Base-by-base conservation (phyloP, 1,284 basidiomycete species). In the Phylloboletellus chloephorus region DNA sequence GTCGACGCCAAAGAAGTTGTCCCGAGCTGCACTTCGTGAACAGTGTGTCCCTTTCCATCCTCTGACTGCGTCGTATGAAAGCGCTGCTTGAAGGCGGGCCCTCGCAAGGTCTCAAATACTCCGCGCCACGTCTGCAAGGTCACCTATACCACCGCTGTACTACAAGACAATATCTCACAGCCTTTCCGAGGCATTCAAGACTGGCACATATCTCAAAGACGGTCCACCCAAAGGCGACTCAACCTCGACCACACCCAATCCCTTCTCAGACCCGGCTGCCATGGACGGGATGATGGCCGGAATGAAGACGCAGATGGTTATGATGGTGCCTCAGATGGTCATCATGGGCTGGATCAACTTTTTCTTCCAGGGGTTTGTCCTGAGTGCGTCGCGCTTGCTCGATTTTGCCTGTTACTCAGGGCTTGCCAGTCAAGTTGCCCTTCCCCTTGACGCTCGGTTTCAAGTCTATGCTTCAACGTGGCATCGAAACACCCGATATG, bases 331-430 rank as follows among this genome's bases (percentile, higher is more conserved):
- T 7, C 91, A 97, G 66, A 98, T 98, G 83, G 75, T 98, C 50
- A 94, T 98, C 56, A 98, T 98, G 96, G 95, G 94, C 49, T 98
- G 96, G 90, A 96, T 99, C 71, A 97, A 95, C 67, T 94, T 95
- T 65, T 98, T 98, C 79, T 98, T 98, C 70, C 88, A 91, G 51
- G 95, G 95, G 23, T 98, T 98, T 62, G 88, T 98, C 39, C 76
- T 97, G 46, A 96, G 95, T 97, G 63, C 65, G 91, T 81, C 34
- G 39, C 34, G 1, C 3, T 37, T 34, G 29, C 36, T 19, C 8
- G 16, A 44, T 34, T 30, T 11, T 21, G 33, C 25, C 12, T 28
- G 25, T 45, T 15, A 12, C 36, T 38, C 45, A 50, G 2, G 20
- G 11, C 13, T 36, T 25, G 11, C 32, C 57, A 95, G 92, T 98